Base-by-base conservation (phyloP, 176 grass and related monocot species). In the Juncus inflexus region DNA sequence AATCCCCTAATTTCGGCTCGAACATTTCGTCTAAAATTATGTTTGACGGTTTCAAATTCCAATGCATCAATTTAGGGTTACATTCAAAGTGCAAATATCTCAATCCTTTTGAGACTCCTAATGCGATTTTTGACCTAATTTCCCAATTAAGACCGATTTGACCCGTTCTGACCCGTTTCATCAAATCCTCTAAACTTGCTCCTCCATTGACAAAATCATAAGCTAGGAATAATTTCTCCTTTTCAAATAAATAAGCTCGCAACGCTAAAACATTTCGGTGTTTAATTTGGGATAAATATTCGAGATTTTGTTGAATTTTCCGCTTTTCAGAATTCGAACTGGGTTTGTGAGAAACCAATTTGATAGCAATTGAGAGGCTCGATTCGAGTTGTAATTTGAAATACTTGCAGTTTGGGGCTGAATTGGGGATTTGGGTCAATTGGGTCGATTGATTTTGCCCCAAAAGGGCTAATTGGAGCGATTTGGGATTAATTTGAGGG, bases 71-170 rank as follows among this genome's bases (percentile, higher is more conserved):
- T 68, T 73, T 74, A 59, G 89, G 86, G 13, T 12, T 83, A 58
- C 69, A 90, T 56, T 99, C 89, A 35, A 99, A 99, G 74, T 99
- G 95, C 75, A 99, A 77, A 58, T 99, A 77, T 64, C 73, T 73
- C 62, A 99, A 15, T 10, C 89, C 95, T 65, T 84, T 90, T 40
- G 89, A 88, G 10, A 99, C 74, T 10, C 85, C 95, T 7, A 84
- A 64, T 3, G 83, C 86, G 73, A 99, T 90, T 62, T 79, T 87
- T 50, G 69, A 89, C 80, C 95, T 92, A 2, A 71, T 43, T 58
- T 94, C 86, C 95, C 89, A 99, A 61, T 52, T 57, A 40, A 99
- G 77, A 39, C 47, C 77, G 7, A 94, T 64, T 54, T 99, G 89
- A 78, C 86, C 85, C 50, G 86, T 82, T 35, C 89, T 84, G 62